Conservation (phyloP, 225 moss, liverwort and hornwort species). For the Ulota crispa region DNA sequence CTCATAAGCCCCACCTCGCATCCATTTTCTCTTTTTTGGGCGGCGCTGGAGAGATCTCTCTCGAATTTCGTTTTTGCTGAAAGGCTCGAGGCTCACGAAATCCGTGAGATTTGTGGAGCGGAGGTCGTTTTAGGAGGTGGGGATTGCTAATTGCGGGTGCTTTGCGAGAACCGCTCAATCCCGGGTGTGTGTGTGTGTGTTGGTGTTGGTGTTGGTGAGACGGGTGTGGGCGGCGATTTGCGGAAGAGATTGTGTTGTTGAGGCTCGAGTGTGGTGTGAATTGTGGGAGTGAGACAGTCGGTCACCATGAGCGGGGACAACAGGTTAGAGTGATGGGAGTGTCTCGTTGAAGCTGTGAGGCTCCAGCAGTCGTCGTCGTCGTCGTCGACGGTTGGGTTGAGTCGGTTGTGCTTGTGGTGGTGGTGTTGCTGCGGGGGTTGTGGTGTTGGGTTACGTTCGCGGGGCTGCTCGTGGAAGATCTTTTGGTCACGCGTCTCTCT, state of each 20-base stretch:
- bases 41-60: conserved; percentile 24
- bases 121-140: neutral
- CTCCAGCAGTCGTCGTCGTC: neutral
- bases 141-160: conserved; percentile 10
- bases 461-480: conserved; percentile 29
- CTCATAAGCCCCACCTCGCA: neutral
- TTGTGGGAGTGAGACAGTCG: conserved; percentile 6
- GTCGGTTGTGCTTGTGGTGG: neutral
- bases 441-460: neutral
- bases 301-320: conserved; percentile 49
- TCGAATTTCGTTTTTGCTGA: conserved; percentile 6
- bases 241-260: neutral
- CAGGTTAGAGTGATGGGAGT: conserved; percentile 46
- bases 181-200: neutral
- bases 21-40: neutral
- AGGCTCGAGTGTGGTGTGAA: neutral
- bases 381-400: neutral
- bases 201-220: neutral
- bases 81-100: too few relatives aligned
- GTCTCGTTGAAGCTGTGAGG: conserved; percentile 1
- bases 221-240: neutral
- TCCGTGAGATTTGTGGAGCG: neutral
- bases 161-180: neutral
- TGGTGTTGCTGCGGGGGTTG: neutral
- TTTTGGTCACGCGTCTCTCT: conserved; percentile 35